Evolutionary conservation across 257 asterid genomes (phyloP).

Genomic region (Solanum peruvianum): DNA sequence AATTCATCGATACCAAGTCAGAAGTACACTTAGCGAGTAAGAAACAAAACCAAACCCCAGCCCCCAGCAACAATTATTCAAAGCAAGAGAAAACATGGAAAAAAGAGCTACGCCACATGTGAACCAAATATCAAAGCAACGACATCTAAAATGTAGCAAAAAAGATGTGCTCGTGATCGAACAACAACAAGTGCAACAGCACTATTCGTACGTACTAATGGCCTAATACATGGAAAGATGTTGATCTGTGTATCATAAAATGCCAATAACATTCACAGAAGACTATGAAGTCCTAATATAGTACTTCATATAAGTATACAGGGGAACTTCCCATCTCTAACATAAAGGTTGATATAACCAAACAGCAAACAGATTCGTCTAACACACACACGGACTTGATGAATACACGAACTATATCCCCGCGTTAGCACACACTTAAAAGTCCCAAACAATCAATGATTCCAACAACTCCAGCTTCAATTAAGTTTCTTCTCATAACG

Average conservation of each 20-base stretch:
- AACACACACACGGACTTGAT: background rate
- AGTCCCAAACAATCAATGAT: background rate
- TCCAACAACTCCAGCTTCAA: background rate
- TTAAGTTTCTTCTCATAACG: background rate
- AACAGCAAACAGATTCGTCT: background rate
- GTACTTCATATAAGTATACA: background rate
- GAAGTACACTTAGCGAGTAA: background rate
- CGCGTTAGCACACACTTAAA: background rate
- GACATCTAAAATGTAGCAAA: background rate
- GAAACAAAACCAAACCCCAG: background rate
- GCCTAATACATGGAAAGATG: background rate
- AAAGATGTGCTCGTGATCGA: background rate
- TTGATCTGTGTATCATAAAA: background rate
- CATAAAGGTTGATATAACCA: background rate
- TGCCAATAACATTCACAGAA: background rate
- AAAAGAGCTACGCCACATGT: background rate
- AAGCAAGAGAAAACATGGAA: background rate
- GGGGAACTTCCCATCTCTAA: background rate
- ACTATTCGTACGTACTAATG: background rate
- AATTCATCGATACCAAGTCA: constrained; percentile 1
- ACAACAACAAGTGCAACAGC: background rate
- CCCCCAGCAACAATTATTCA: background rate
- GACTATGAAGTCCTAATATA: background rate
- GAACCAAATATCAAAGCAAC: background rate
- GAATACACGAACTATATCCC: background rate